phyloP scores from a whole-genome alignment of 306 rosid species.

The Gillenia trifoliata region DNA sequence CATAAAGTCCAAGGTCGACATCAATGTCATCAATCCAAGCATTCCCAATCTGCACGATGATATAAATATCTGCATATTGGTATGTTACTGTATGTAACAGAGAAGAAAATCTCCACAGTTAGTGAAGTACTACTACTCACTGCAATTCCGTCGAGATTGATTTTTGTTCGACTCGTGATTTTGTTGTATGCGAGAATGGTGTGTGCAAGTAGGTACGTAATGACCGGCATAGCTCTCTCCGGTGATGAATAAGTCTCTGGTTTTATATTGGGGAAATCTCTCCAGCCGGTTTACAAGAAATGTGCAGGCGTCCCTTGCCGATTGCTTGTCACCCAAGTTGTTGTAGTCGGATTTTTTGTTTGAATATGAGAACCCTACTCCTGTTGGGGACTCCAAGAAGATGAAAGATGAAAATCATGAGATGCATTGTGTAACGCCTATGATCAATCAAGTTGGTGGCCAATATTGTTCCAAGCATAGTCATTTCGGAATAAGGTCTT shows the following conservation, averaged over 20 bases:
- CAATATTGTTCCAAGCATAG: slow-evolving; percentile 51
- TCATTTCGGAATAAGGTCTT: slow-evolving; percentile 37
- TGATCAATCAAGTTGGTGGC: too few species aligned
- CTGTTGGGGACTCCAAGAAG: slow-evolving; percentile 62
- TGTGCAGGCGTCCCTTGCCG: slow-evolving; percentile 47
- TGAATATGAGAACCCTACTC: slow-evolving; percentile 70
- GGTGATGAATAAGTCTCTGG: slow-evolving; percentile 43
- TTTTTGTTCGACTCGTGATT: slow-evolving; percentile 20
- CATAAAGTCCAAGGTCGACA: slow-evolving; percentile 33
- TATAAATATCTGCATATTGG: too few species aligned
- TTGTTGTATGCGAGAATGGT: slow-evolving; percentile 36
- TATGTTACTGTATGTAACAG: too few species aligned
- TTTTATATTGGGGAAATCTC: slow-evolving; percentile 55
- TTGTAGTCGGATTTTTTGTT: slow-evolving; percentile 31
- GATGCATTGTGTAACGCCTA: too few species aligned
- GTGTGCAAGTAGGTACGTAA: slow-evolving; percentile 51
- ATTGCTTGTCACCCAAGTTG: slow-evolving; percentile 43
- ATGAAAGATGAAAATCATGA: too few species aligned
- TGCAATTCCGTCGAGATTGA: slow-evolving; percentile 58
- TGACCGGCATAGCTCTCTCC: slow-evolving; percentile 79
- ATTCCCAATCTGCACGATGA: slow-evolving; percentile 65
- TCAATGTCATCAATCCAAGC: slow-evolving; percentile 51
- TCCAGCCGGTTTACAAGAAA: slow-evolving; percentile 57
- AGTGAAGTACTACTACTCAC: slow-evolving; percentile 31
- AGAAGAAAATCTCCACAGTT: too few species aligned